Conservation (phyloP, 2,329 filamentous ascomycete genomes). For the Xylariaceae sp. region DNA sequence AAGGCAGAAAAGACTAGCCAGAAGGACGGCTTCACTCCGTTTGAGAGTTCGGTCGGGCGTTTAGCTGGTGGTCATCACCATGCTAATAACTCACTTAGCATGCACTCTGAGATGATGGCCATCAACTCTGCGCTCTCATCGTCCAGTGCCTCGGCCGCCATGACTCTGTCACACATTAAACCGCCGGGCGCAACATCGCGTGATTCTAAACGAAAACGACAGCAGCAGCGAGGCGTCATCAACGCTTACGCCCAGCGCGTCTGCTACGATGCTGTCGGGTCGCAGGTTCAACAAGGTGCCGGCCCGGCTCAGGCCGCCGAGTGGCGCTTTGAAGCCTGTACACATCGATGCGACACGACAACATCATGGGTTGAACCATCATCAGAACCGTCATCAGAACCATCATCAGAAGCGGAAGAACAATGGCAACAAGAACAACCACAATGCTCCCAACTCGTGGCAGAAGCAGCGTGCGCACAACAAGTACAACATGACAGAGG, state of each 20-base stretch:
- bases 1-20: constrained; percentile 21
- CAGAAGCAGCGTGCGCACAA: constrained; percentile 23
- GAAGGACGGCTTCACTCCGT: constrained; percentile 32
- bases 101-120: constrained; percentile 61
- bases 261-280: constrained; percentile 39
- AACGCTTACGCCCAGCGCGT: constrained; percentile 48
- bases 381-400: constrained; percentile 25
- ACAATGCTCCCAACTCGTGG: constrained; percentile 32
- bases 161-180: constrained; percentile 49
- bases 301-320: constrained; percentile 44
- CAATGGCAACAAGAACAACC: too few species aligned
- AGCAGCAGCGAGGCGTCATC: constrained; percentile 45
- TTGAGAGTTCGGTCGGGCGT: constrained; percentile 43
- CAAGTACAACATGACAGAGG: not conserved
- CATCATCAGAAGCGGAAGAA: too few species aligned
- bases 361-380: constrained; percentile 16
- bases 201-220: constrained; percentile 50
- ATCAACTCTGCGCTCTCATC: constrained; percentile 52
- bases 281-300: constrained; percentile 34
- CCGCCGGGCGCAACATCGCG: constrained; percentile 31
- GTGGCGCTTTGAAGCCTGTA: constrained; percentile 51
- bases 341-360: constrained; percentile 42
- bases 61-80: constrained; percentile 37
- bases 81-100: constrained; percentile 48
- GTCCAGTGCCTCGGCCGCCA: constrained; percentile 46